These are phyloP conservation scores for Bolboschoenus planiculmis DNA, from an alignment of 176 grass and related monocot genomes.

Conservation along the genomic window DNA sequence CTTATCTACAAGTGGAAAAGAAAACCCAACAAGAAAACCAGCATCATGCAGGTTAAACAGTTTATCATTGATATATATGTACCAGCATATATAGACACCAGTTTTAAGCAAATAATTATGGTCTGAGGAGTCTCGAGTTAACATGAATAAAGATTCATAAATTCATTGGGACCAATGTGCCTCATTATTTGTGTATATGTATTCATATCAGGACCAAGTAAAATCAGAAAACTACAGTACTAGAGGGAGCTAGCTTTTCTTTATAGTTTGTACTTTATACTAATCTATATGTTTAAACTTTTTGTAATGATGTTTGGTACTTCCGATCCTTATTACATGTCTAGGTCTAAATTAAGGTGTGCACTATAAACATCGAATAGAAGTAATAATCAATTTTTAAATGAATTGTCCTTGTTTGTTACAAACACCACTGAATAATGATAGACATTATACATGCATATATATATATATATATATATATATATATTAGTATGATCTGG, in stretches of 20 bases:
- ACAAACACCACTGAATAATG: too few species aligned
- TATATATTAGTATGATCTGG: too few species aligned
- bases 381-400: too few species aligned
- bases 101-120: too few species aligned
- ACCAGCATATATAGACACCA: background rate
- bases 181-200: background rate
- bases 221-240: background rate
- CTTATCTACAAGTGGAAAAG: background rate
- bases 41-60: background rate
- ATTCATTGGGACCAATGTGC: background rate
- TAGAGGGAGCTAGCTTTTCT: too few species aligned
- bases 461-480: background rate
- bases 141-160: background rate
- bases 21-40: background rate
- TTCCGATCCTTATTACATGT: background rate
- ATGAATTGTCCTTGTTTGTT: too few species aligned
- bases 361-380: too few species aligned
- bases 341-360: background rate
- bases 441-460: too few species aligned
- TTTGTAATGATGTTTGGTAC: too few species aligned
- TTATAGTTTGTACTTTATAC: too few species aligned
- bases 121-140: too few species aligned
- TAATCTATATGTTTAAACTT: background rate
- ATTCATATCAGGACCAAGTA: background rate
- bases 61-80: background rate